A percentile compares a stretch with the other conserved stretches of the same genome.
These are phyloP conservation scores for Nicotiana tomentosiformis DNA, from an alignment of 257 asterid genomes.

Conservation along the genomic window DNA sequence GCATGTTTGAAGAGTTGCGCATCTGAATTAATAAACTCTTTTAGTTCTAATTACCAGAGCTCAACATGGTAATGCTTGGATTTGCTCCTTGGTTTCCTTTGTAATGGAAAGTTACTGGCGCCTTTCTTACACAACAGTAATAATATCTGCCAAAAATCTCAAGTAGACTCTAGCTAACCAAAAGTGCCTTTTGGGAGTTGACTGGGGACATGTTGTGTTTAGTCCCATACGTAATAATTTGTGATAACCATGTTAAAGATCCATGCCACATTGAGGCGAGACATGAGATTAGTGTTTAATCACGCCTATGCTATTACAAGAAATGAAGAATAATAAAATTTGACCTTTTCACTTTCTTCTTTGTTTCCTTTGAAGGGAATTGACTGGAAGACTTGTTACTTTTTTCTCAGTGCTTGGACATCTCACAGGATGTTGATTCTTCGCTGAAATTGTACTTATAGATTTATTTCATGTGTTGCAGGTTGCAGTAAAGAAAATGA, in stretches of 20 bases:
- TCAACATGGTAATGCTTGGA: neutral
- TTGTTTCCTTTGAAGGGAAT: neutral
- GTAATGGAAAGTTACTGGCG: neutral
- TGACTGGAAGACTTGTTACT: neutral
- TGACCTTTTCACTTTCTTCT: neutral
- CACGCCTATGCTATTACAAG: neutral
- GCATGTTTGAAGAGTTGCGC: neutral
- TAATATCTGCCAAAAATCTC: neutral
- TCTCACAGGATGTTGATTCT: neutral
- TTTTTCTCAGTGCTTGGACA: neutral
- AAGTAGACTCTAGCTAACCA: neutral
- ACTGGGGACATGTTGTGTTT: neutral
- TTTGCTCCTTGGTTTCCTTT: conserved; percentile 1
- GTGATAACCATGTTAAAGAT: neutral
- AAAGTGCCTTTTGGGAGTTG: neutral
- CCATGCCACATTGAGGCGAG: neutral
- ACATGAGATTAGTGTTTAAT: neutral
- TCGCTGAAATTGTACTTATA: neutral
- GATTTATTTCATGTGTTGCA: conserved; percentile 19
- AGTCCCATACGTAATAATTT: neutral
- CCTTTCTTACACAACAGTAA: neutral
- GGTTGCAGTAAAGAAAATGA: conserved; percentile 97
- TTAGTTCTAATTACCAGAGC: neutral
- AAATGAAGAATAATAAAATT: neutral
- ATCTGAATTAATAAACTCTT: neutral